A percentile compares a stretch with the other conserved stretches of the same genome.
Evolutionary conservation across 78 protist genomes (phyloP).

Genomic region (Dictyostelium brefeldianum): DNA sequence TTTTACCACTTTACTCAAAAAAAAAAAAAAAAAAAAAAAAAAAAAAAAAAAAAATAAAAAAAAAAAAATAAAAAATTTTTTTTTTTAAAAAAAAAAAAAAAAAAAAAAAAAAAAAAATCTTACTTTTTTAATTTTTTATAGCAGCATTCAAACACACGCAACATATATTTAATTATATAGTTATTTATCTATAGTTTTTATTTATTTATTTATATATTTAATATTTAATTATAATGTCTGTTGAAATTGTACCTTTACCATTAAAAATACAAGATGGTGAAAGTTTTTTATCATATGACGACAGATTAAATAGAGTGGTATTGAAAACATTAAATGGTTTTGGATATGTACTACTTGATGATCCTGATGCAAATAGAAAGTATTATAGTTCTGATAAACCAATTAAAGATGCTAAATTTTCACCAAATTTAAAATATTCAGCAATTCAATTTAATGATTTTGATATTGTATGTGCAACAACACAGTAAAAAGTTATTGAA

Average conservation of each 20-base stretch:
- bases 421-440: conserved; percentile 59
- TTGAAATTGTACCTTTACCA: conserved; percentile 30
- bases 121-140: background rate
- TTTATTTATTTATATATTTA: background rate
- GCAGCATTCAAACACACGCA: background rate
- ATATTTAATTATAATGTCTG: conserved; percentile 48
- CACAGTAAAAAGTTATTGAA: too few relatives aligned
- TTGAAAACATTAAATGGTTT: conserved; percentile 27
- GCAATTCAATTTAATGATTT: conserved; percentile 54
- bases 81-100: background rate
- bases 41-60: too few relatives aligned
- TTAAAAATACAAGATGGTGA: conserved; percentile 34
- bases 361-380: conserved; percentile 38
- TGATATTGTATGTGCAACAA: conserved; percentile 54
- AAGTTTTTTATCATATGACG: conserved; percentile 65
- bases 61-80: too few relatives aligned
- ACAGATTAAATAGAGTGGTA: conserved; percentile 23
- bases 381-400: conserved; percentile 63
- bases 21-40: too few relatives aligned
- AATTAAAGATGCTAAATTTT: conserved; percentile 66
- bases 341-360: conserved; percentile 46
- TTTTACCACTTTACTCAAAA: too few relatives aligned
- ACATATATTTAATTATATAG: background rate
- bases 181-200: background rate
- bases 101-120: background rate